Evolutionary conservation across 306 rosid genomes (phyloP).

Genomic region (Clitoria ternatea): DNA sequence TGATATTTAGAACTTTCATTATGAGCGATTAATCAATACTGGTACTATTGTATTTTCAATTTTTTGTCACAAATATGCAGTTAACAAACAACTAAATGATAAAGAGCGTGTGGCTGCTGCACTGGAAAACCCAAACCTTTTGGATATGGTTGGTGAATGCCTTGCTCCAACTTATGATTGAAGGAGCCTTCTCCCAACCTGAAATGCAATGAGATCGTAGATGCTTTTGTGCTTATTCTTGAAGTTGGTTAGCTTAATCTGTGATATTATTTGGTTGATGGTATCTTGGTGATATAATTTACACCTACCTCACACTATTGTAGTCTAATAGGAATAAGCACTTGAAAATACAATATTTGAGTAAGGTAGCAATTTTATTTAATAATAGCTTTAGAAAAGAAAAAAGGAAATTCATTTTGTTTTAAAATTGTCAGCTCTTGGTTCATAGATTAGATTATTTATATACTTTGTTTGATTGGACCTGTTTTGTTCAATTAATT

Average conservation of each 20-base stretch:
- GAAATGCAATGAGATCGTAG: conserved; percentile 5
- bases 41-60: background rate
- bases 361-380: conserved; percentile 1
- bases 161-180: conserved; percentile 68
- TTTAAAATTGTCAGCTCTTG: conserved; percentile 6
- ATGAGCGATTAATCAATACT: conserved; percentile 1
- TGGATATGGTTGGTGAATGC: conserved; percentile 93
- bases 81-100: conserved; percentile 91
- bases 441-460: background rate
- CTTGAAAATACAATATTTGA: conserved; percentile 1
- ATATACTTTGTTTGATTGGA: background rate
- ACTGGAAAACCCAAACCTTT: conserved; percentile 82
- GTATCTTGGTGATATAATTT: too few species aligned
- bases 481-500: background rate
- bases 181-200: conserved; percentile 4
- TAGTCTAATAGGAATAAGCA: conserved; percentile 1
- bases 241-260: background rate
- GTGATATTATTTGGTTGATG: conserved; percentile 9
- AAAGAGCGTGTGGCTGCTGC: conserved; percentile 96
- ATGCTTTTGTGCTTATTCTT: background rate
- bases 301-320: background rate
- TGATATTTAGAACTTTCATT: background rate
- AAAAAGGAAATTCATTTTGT: background rate
- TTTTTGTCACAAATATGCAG: conserved; percentile 39
- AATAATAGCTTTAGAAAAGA: background rate